Conservation (phyloP, 805 yeast species). For the Nakazawaea wyomingensis region DNA sequence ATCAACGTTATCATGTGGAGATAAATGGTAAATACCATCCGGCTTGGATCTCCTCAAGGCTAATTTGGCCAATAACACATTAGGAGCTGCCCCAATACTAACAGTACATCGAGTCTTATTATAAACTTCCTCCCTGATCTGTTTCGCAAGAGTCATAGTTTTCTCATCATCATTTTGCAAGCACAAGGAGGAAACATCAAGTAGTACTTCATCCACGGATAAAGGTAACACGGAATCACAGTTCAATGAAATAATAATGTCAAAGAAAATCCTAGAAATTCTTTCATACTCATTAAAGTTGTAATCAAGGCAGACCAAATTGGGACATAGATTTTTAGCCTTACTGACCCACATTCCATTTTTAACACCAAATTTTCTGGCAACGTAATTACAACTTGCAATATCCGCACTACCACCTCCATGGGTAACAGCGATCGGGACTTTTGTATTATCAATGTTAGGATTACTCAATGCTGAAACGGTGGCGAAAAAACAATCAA, state of each 20-base stretch:
- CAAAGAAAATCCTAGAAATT: slow-evolving; percentile 61
- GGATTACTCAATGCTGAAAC: slow-evolving; percentile 62
- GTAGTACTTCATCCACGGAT: slow-evolving; percentile 87
- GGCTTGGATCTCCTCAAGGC: slow-evolving; percentile 79
- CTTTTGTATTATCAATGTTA: slow-evolving; percentile 41
- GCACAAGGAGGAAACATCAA: slow-evolving; percentile 45
- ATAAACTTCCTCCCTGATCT: slow-evolving; percentile 37
- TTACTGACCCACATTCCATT: slow-evolving; percentile 88
- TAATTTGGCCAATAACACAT: slow-evolving; percentile 73
- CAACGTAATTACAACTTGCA: slow-evolving; percentile 89
- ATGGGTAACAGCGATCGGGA: slow-evolving; percentile 60
- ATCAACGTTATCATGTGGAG: slow-evolving; percentile 20
- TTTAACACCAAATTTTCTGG: slow-evolving; percentile 68
- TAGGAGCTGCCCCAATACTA: slow-evolving; percentile 74
- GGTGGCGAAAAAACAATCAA: slow-evolving; percentile 90
- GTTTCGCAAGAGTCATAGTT: slow-evolving; percentile 22
- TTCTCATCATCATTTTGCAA: slow-evolving; percentile 15
- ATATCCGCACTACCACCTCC: slow-evolving; percentile 65
- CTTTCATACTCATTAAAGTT: slow-evolving; percentile 70
- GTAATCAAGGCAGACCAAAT: slow-evolving; percentile 58
- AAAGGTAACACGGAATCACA: slow-evolving; percentile 66
- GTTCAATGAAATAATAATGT: slow-evolving; percentile 41
- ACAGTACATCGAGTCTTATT: slow-evolving; percentile 55
- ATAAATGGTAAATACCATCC: slow-evolving; percentile 41
- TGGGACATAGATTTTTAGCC: slow-evolving; percentile 61